Conservation (phyloP, 495 filamentous ascomycete species). For the Neurospora sublineolata region DNA sequence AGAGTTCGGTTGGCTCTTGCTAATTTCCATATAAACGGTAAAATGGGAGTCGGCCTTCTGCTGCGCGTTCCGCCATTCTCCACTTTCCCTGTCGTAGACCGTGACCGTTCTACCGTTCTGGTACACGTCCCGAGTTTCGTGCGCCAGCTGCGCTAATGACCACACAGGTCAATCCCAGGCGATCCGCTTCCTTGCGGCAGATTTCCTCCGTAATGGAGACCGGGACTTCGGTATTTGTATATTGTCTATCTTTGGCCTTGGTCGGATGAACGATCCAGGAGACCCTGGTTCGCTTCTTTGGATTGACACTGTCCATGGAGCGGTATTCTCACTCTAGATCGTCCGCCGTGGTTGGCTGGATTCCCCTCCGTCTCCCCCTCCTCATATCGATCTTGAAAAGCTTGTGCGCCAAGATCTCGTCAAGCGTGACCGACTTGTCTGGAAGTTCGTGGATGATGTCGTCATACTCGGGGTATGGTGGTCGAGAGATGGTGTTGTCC, state of each 20-base stretch:
- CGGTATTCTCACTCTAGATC: background rate
- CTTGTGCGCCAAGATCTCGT: background rate
- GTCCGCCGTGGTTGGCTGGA: background rate
- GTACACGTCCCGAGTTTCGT: background rate
- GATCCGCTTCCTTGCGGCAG: background rate
- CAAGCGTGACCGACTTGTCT: background rate
- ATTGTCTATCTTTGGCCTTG: background rate
- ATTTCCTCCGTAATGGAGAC: background rate
- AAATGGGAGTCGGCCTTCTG: background rate
- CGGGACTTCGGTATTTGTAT: background rate
- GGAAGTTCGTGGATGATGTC: background rate
- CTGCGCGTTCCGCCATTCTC: background rate
- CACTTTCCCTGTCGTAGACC: background rate
- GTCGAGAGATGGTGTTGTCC: background rate
- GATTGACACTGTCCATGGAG: background rate
- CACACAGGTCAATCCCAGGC: background rate
- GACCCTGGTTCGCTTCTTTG: background rate
- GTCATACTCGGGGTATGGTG: background rate
- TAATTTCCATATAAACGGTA: background rate
- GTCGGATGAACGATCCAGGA: background rate
- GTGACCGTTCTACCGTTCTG: background rate
- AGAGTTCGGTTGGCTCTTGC: background rate
- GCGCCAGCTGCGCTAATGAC: background rate
- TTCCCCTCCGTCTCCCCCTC: background rate
- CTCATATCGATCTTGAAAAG: background rate